These are phyloP conservation scores for Backusella circina DNA, from an alignment of 192 early-diverging fungal genomes.

Conservation along the genomic window DNA sequence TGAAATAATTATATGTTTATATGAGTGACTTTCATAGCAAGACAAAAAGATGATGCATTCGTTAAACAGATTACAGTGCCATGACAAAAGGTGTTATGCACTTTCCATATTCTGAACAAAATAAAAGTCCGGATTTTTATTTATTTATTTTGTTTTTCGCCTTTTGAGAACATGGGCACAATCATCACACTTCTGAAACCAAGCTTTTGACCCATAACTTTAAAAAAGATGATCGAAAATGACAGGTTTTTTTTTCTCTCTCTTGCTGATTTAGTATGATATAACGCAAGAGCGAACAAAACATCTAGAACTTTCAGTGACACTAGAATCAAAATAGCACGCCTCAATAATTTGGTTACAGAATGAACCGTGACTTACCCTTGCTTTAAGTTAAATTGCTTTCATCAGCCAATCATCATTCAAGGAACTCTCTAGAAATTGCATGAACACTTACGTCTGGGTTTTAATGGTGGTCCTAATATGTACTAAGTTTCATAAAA, in stretches of 20 bases:
- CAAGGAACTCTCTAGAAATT: neutral
- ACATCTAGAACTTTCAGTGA: slow-evolving; percentile 8
- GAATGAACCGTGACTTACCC: neutral
- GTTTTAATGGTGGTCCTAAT: neutral
- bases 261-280: neutral
- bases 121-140: neutral
- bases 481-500: slow-evolving; percentile 3
- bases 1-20: neutral
- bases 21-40: neutral
- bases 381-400: slow-evolving; percentile 1
- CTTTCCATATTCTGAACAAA: neutral
- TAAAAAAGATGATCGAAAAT: neutral
- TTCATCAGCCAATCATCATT: slow-evolving; percentile 1
- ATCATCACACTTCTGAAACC: neutral
- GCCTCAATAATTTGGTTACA: neutral
- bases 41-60: neutral
- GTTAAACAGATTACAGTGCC: neutral
- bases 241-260: neutral
- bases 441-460: neutral
- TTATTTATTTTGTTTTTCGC: neutral
- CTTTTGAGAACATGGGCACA: neutral
- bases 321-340: neutral
- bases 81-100: neutral
- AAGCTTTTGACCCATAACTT: neutral
- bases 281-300: neutral